Evolutionary conservation across 768 basidiomycete genomes (phyloP).

Genomic region (Gloeostereum incarnatum): DNA sequence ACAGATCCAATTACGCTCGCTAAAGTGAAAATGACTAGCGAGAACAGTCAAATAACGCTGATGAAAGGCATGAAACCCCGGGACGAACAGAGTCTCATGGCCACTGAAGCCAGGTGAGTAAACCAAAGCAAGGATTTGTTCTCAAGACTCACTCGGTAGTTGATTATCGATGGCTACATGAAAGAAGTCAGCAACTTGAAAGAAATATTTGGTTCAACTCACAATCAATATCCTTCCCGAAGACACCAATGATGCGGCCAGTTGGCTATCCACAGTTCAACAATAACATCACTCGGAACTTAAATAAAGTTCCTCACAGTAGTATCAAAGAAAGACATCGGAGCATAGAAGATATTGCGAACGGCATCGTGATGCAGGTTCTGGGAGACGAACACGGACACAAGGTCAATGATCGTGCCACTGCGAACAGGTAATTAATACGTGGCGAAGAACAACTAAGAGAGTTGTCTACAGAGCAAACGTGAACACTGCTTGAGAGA

Average conservation of each 20-base stretch:
- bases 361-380: slow-evolving; percentile 54
- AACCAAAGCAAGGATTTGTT: not conserved
- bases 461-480: slow-evolving; percentile 37
- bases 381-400: slow-evolving; percentile 51
- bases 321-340: slow-evolving; percentile 74
- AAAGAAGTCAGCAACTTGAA: not conserved
- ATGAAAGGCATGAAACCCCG: not conserved
- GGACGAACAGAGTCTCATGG: slow-evolving; percentile 44
- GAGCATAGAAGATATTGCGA: slow-evolving; percentile 53
- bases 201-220: no score
- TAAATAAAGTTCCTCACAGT: slow-evolving; percentile 40
- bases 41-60: slow-evolving; percentile 1
- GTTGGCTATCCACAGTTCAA: no score
- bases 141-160: slow-evolving; percentile 34
- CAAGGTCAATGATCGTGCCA: slow-evolving; percentile 42
- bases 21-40: slow-evolving; percentile 38
- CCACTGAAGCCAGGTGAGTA: slow-evolving; percentile 24
- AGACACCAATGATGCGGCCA: slow-evolving; percentile 52
- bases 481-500: slow-evolving; percentile 46
- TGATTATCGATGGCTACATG: slow-evolving; percentile 46
- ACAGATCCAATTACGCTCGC: slow-evolving; percentile 42
- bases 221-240: slow-evolving; percentile 64
- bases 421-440: slow-evolving; percentile 18
- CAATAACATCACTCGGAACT: no score
- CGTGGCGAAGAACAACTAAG: not conserved